phyloP scores from a whole-genome alignment of 2,329 filamentous ascomycete genomes.

The Epichloe baconii region DNA sequence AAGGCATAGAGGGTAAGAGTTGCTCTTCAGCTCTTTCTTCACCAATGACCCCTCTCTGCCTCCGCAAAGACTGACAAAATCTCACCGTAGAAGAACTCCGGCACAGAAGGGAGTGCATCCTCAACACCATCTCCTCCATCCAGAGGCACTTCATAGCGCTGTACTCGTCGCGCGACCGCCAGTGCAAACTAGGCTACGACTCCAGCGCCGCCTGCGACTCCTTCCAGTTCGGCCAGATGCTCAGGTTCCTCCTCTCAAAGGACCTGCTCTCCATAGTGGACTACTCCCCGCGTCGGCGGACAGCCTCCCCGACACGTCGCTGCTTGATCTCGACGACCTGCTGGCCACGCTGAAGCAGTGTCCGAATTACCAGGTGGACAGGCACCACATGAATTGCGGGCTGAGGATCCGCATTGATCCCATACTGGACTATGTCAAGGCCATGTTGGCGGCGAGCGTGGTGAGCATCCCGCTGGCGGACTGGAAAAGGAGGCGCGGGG shows the following conservation, averaged over 20 bases:
- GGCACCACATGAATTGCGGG: constrained; percentile 61
- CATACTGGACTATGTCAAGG: constrained; percentile 49
- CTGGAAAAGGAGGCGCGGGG: constrained; percentile 31
- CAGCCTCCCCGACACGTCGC: constrained; percentile 33
- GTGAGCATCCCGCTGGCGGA: constrained; percentile 29
- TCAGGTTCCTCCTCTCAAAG: constrained; percentile 54
- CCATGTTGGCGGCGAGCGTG: constrained; percentile 36
- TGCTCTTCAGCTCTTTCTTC: neutral
- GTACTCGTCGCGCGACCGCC: constrained; percentile 52
- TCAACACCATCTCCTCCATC: constrained; percentile 57
- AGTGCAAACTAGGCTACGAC: constrained; percentile 65
- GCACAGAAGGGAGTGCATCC: constrained; percentile 49
- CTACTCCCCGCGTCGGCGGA: constrained; percentile 37
- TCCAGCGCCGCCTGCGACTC: constrained; percentile 60
- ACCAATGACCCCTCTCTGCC: too few species aligned
- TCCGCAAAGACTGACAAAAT: neutral
- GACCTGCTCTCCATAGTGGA: constrained; percentile 47
- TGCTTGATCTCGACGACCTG: constrained; percentile 48
- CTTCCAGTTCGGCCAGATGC: constrained; percentile 66
- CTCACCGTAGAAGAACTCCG: constrained; percentile 45
- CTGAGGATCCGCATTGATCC: constrained; percentile 52
- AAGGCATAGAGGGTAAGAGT: constrained; percentile 47
- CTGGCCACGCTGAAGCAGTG: constrained; percentile 50
- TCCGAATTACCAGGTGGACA: constrained; percentile 62
- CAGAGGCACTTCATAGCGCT: constrained; percentile 53